Percentiles rank a stretch among this genome's conserved stretches.
These are phyloP conservation scores for Candida dubliniensis DNA, from an alignment of 1,139 yeast genomes.

Conservation along the genomic window DNA sequence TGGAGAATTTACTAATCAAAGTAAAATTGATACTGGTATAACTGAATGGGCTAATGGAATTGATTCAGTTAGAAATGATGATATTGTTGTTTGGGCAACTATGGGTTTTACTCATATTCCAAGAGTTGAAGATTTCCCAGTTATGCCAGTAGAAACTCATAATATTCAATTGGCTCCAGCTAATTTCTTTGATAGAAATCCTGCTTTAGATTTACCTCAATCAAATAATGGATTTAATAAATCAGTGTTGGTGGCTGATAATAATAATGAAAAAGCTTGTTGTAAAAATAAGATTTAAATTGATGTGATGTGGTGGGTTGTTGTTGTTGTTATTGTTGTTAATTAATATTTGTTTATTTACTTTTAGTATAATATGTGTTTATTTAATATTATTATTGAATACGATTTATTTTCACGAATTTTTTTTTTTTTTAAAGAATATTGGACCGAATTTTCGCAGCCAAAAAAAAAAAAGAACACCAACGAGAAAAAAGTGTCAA, in stretches of 20 bases:
- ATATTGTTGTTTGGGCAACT: slow-evolving; percentile 84
- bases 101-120: slow-evolving; percentile 87
- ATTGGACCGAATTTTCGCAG: too few relatives aligned
- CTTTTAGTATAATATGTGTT: neutral
- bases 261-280: slow-evolving; percentile 33
- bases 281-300: slow-evolving; percentile 43
- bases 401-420: too few relatives aligned
- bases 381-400: too few relatives aligned
- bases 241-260: slow-evolving; percentile 44
- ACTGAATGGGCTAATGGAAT: slow-evolving; percentile 66
- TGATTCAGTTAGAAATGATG: slow-evolving; percentile 76
- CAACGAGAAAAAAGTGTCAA: too few relatives aligned
- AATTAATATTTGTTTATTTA: neutral
- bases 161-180: slow-evolving; percentile 69
- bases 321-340: too few relatives aligned
- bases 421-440: too few relatives aligned
- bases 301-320: too few relatives aligned
- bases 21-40: slow-evolving; percentile 61
- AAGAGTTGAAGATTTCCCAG: slow-evolving; percentile 85
- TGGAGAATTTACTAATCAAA: slow-evolving; percentile 79
- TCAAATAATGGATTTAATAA: slow-evolving; percentile 72
- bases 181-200: slow-evolving; percentile 80
- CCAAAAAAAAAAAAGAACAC: too few relatives aligned
- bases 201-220: slow-evolving; percentile 81
- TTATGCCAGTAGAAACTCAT: slow-evolving; percentile 82